Evolutionary conservation across 1,284 basidiomycete genomes (phyloP), one percentile per base, ranked within the genome.

Genomic region (Trametes polyzona): DNA sequence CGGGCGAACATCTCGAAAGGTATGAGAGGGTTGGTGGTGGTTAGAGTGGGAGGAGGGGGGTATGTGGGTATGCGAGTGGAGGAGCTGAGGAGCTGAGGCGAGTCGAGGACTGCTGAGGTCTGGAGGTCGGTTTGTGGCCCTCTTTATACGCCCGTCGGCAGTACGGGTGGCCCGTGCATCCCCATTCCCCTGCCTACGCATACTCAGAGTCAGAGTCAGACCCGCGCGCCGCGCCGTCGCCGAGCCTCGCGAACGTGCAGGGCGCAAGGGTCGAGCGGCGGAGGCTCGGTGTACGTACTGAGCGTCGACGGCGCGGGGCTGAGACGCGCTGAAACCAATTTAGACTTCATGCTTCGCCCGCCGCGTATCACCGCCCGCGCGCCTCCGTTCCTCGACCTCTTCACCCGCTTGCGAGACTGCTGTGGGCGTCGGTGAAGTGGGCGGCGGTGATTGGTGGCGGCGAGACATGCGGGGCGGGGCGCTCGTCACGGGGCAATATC

Each of bases 1-100:
- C 52, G 53, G 30, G 58, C 42, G 54, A 58, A 59, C 50, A 60
- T 58, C 40, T 43, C 29, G 19, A 21, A 16, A 19, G 14, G 30
- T 43, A 29, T 26, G 24, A 16, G 16, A 27, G 8, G 24, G 19
- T 47, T 10, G 30, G 26, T 16, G 17, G 29, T n/a, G n/a, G n/a
- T n/a, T 14, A 5, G 35, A 37, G 37, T 17, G 10, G 27, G 19
- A 4, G 19, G 21, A n/a, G 44, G 52, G 27, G 26, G 35, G 47
- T 33, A 19, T 14, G 41, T 26, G n/a, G 17, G 32, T 7, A 17
- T 8, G 32, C 24, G 50, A 33, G 37, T 30, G 39, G 10, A 44
- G 26, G 48, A 39, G 26, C 35, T 24, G 36, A 23, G 11, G 36
- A 51, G 40, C 33, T 24, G 33, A 44, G 40, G 24, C 32, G 41